A percentile compares a stretch with the other conserved stretches of the same genome.
Conservation (phyloP, 192 early-diverging fungal genomes). For the Coemansia sp. region DNA sequence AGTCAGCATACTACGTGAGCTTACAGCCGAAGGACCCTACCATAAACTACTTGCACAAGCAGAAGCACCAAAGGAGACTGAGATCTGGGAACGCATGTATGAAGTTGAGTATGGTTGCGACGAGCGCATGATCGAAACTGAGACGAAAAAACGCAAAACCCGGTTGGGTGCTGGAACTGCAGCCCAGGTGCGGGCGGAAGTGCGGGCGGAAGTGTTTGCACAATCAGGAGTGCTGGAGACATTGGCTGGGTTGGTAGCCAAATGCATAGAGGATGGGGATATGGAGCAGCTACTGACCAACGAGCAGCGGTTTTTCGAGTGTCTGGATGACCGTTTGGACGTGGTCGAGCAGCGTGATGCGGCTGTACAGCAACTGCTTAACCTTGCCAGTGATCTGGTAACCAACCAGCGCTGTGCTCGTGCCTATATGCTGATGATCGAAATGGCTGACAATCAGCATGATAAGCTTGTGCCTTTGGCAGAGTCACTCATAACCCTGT, state of each 20-base stretch:
- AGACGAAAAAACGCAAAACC: slow-evolving; percentile 64
- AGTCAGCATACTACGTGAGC: slow-evolving; percentile 23
- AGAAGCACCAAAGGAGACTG: slow-evolving; percentile 14
- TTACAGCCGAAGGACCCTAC: slow-evolving; percentile 14
- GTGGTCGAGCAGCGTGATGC: slow-evolving; percentile 4
- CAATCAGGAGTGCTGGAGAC: slow-evolving; percentile 55
- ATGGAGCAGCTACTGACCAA: slow-evolving; percentile 5
- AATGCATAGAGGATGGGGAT: slow-evolving; percentile 3
- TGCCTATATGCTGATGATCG: slow-evolving; percentile 43
- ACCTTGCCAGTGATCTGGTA: slow-evolving; percentile 26
- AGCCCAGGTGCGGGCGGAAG: slow-evolving; percentile 57
- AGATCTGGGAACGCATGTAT: slow-evolving; percentile 49
- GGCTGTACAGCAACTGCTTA: slow-evolving; percentile 20
- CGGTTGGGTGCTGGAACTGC: slow-evolving; percentile 67
- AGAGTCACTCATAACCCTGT: slow-evolving; percentile 10
- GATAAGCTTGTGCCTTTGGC: slow-evolving; percentile 3
- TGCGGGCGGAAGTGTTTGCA: slow-evolving; percentile 65
- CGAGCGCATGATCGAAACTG: slow-evolving; percentile 54
- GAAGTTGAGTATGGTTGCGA: slow-evolving; percentile 48
- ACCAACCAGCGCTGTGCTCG: slow-evolving; percentile 10
- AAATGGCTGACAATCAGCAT: slow-evolving; percentile 6
- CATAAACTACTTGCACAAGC: slow-evolving; percentile 10
- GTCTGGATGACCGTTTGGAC: slow-evolving; percentile 19
- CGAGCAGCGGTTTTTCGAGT: slow-evolving; percentile 30
- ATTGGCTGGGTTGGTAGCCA: slow-evolving; percentile 16